Evolutionary conservation across 768 basidiomycete species (phyloP), one percentile per base, ranked within the genome.

Genomic region (Tricholoma saponaceum): DNA sequence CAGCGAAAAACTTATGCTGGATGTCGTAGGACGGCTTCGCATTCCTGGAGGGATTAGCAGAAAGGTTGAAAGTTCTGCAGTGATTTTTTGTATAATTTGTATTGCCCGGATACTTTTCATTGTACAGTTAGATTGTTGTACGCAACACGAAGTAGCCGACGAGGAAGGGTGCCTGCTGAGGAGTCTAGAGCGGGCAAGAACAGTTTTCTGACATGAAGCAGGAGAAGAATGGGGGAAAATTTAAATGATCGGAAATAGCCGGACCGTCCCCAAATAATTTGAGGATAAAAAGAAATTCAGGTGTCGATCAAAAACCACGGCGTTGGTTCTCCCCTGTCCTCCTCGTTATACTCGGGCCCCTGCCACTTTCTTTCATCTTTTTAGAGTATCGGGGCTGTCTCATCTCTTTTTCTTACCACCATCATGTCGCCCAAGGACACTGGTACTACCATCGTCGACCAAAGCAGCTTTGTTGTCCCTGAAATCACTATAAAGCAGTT

Each of bases 401-500:
- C 52, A 46, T 33, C 58, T 57, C 37, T 51, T 22, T 59, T 32
- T 59, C 32, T 39, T 26, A 52, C 57, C 55, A 57, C 58, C 59
- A 63, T 35, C 55, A 78, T 75, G 75, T 72, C 68, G 33, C 68
- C 64, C 53, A 73, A 74, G 64, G 64, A 64, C 59, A 64, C 69
- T 23, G 57, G 61, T 55, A 67, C 52, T 55, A 75, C 74, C 49
- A 67, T 69, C 64, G 72, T 79, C 53, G 77, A 86, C 59, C 89
- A 90, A 73, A 79, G 75, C 43, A 77, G 80, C 50, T 81, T 83
- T 58, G 66, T 80, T 25, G 89, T 96, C 60, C 94, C 94, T 20
- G 87, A 93, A 77, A 81, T 93, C 60, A 81, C 90, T 37, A 81
- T 95, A 71, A 97, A 95, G 77, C 90, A 97, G 66, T 69, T 96